phyloP scores from a whole-genome alignment of 148 eudicot genomes.

The Persicaria tinctoria region DNA sequence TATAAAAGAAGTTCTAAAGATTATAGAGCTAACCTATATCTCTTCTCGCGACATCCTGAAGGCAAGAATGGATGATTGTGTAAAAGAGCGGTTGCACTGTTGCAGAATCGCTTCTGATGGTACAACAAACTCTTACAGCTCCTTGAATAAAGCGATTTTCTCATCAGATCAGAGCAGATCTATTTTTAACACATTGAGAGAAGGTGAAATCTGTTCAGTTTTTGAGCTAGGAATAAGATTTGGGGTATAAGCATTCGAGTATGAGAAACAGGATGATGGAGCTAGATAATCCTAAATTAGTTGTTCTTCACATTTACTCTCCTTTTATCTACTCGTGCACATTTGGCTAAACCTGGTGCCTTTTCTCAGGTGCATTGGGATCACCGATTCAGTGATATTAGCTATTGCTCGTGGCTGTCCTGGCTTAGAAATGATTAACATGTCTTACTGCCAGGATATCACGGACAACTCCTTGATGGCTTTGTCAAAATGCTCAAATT shows the following conservation, averaged over 20 bases:
- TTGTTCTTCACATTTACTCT: not conserved
- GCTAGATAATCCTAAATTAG: not conserved
- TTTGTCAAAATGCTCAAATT: conserved; percentile 59
- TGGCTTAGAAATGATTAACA: conserved; percentile 58
- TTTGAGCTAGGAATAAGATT: not conserved
- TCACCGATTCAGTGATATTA: conserved; percentile 60
- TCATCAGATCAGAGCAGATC: not conserved
- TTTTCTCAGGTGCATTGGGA: conserved; percentile 57
- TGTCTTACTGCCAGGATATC: conserved; percentile 62
- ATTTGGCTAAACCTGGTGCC: conserved; percentile 11
- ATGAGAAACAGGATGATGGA: not conserved
- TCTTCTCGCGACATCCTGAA: not conserved
- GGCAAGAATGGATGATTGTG: not conserved
- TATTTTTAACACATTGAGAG: not conserved
- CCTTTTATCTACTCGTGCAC: not conserved
- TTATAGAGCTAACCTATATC: no score
- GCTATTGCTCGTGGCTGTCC: conserved; percentile 71
- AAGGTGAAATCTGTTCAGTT: not conserved
- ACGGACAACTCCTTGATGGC: conserved; percentile 65
- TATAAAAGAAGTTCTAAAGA: no score
- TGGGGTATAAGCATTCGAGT: not conserved
- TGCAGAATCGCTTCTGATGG: not conserved
- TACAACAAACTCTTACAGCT: not conserved
- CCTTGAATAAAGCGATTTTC: not conserved
- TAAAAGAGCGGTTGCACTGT: not conserved